Evolutionary conservation across 768 basidiomycete species (phyloP), one percentile per base, ranked within the genome.

Genomic region (Leccinellum luteum): DNA sequence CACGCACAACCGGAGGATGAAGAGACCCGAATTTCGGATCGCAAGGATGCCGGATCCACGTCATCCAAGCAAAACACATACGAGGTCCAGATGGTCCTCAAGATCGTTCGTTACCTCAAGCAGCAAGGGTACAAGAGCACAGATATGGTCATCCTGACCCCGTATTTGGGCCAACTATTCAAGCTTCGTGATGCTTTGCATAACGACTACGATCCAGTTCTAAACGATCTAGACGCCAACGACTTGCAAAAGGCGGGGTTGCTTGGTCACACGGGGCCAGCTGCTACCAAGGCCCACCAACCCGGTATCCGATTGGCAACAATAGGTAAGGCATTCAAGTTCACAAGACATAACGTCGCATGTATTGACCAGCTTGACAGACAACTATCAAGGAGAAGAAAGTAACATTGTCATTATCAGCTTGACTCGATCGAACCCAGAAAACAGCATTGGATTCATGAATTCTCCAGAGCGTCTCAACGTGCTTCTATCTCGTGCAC

Each of bases 311-410:
- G 85, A 14, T 69, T 90, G 4, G 83, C 86, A 1, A 89, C 87
- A 0, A 87, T 89, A 8, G 87, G 87, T 86, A 61, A 32, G 75
- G 50, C 47, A 38, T 34, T 27, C n/a, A n/a, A n/a, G n/a, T n/a
- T n/a, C 17, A 12, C 8, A 28, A 6, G n/a, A 7, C 17, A 25
- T 48, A 3, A 15, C 1, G 6, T 25, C 9, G 6, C 8, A 34
- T n/a, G 31, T 9, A 17, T 53, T 48, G 28, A 61, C 52, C 19
- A 10, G 19, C 15, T 28, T 5, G 27, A 14, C 54, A 89, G 88
- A 90, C 59, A 90, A 90, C 62, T 90, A 88, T 60, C 87, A 90
- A 63, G 87, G 87, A 10, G 88, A 90, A 63, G 87, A 89, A 66
- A 84, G 84, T 41, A 78, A 89, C 30, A 84, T 90, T 38, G 84